Base-by-base conservation (phyloP, 805 yeast genomes). In the Metschnikowia reukaufii region DNA sequence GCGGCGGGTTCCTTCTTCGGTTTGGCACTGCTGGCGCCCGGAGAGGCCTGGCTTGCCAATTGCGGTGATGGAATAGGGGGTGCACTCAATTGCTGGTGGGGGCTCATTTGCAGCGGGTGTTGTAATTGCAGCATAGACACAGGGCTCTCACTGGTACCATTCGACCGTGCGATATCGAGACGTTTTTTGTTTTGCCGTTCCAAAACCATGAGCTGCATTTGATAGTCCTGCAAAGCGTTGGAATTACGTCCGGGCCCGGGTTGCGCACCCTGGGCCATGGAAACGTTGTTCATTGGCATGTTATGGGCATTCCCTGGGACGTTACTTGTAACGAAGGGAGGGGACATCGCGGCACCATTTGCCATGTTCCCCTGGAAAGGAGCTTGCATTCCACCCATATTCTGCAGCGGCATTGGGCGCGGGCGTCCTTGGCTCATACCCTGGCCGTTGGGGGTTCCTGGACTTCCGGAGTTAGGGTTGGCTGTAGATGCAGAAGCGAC, bases 171-270 rank as follows among this genome's bases (percentile, higher is more conserved):
- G 43, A 73, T 77, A 55, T 78, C 83, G 41, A 86, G 68, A 45
- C 87, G 74, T 62, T 80, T 81, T 61, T 84, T 83, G 64, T 86
- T 88, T 61, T 86, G 91, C 52, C 79, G 79, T 58, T 88, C 96
- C 59, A 88, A 67, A 44, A 84, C 62, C 77, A 86, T 78, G 54
- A 87, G 68, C 64, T 87, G 92, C 73, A 81, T 82, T 63, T 88
- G 95, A 63, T 88, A 88, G 60, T 88, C 95, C 57, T 84, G 88
- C 33, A 88, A 68, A 1, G 92, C 91, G 57, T 75, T 76, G 47
- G 68, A 72, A 55, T 70, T 70, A 37, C 69, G 59, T 35, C 52
- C 59, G 21, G 54, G 50, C 36, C 52, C 59, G 21, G 54, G 50
- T 36, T 40, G 55, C 39, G 42, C 37, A 33, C 35, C 37, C 8